phyloP scores from a whole-genome alignment of 2,329 filamentous ascomycete genomes.

The Ophiostoma sp. region DNA sequence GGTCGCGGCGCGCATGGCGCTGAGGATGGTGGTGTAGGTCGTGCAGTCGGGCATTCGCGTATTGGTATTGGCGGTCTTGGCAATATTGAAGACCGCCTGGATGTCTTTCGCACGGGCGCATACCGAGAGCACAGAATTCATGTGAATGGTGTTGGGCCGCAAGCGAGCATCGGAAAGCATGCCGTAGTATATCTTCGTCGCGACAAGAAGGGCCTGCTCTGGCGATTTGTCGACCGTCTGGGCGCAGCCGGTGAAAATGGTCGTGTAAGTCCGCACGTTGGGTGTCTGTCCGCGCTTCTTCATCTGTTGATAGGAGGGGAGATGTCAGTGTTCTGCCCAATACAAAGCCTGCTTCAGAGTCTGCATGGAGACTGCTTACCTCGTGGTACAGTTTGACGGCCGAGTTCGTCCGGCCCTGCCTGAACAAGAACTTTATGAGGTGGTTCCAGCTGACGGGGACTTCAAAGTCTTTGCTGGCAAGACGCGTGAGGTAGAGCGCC shows the following conservation, averaged over 20 bases:
- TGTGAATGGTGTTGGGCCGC: conserved; percentile 71
- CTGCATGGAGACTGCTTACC: no score
- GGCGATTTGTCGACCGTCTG: conserved; percentile 54
- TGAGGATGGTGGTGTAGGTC: conserved; percentile 80
- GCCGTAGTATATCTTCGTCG: conserved; percentile 69
- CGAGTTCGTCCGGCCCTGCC: conserved; percentile 51
- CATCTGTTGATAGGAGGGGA: conserved; percentile 51
- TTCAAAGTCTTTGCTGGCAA: conserved; percentile 59
- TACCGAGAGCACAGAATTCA: conserved; percentile 80
- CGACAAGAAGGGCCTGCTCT: conserved; percentile 60
- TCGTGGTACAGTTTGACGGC: conserved; percentile 88
- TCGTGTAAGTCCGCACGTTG: conserved; percentile 76
- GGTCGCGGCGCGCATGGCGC: conserved; percentile 57
- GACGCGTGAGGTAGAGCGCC: conserved; percentile 61
- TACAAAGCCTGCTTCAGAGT: no score
- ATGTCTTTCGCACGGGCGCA: conserved; percentile 70
- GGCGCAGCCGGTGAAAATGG: conserved; percentile 71
- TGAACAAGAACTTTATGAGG: conserved; percentile 66
- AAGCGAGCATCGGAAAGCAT: conserved; percentile 61
- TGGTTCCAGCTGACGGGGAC: conserved; percentile 83
- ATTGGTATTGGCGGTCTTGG: conserved; percentile 63
- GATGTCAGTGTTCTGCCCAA: no score
- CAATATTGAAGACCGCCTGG: conserved; percentile 73
- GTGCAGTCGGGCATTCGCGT: conserved; percentile 58
- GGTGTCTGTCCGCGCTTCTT: conserved; percentile 84